A percentile compares a stretch with the other conserved stretches of the same genome.
Conservation (phyloP, 2,329 filamentous ascomycete species). For the Cytospora leucostoma region DNA sequence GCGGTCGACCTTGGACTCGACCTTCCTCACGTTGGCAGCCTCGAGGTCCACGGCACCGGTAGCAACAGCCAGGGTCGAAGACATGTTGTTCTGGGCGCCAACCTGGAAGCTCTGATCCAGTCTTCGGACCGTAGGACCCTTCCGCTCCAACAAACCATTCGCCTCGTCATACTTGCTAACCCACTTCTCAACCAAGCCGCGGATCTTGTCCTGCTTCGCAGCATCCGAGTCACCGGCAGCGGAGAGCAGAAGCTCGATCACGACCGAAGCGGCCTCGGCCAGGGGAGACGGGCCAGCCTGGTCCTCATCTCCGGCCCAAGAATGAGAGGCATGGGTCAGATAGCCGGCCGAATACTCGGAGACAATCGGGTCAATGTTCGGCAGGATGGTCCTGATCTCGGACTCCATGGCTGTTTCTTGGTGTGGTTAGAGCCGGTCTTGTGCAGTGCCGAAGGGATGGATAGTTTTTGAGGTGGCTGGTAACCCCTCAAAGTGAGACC, state of each 20-base stretch:
- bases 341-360: constrained; percentile 95
- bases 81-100: constrained; percentile 91
- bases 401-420: constrained; percentile 66
- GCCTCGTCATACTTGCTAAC: constrained; percentile 76
- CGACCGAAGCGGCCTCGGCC: constrained; percentile 76
- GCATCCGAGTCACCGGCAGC: constrained; percentile 81
- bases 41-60: constrained; percentile 87
- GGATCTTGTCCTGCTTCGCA: constrained; percentile 75
- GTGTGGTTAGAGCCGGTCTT: neutral
- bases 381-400: constrained; percentile 81
- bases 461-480: constrained; percentile 7
- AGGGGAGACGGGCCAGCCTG: constrained; percentile 71
- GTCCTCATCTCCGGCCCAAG: constrained; percentile 72
- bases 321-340: constrained; percentile 85
- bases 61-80: constrained; percentile 86
- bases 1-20: constrained; percentile 94
- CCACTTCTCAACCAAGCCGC: constrained; percentile 85
- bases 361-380: constrained; percentile 83
- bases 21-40: constrained; percentile 87
- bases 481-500: constrained; percentile 10
- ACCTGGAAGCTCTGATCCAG: constrained; percentile 96
- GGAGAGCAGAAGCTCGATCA: constrained; percentile 88
- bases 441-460: neutral
- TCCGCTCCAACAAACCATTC: constrained; percentile 70
- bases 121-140: constrained; percentile 76